Evolutionary conservation across 352 stramenopile species (phyloP), one percentile per base, ranked within the genome.

Genomic region (Blastocystis sp.): DNA sequence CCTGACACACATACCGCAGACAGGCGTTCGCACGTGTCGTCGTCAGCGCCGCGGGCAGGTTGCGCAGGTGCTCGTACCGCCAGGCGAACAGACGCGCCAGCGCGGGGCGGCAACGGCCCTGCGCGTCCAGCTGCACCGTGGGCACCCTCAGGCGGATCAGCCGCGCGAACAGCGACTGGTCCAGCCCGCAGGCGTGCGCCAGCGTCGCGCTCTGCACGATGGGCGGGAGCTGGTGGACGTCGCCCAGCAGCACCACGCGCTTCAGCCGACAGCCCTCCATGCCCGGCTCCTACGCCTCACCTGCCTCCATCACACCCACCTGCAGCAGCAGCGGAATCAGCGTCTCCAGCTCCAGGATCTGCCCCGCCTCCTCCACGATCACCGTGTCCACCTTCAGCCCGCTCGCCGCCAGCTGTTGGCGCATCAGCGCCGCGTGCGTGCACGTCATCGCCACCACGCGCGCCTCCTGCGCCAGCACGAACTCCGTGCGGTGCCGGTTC

Each of bases 91-190:
- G 90, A 48, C 92, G 90, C 11, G 94, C 94, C 69, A 98, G 92
- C 80, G 94, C 92, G 21, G 93, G 90, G 38, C 95, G 90, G 69
- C 38, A 81, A 7, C 71, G 91, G 6, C 95, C 96, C 92, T 98
- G 95, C 43, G 92, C 92, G 64, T 98, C 92, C 24, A 98, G 93
- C 87, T 94, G 90, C 89, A 98, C 91, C n/a, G 90, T 91, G 38
- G 95, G 95, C 11, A 97, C 95, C 54, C 95, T 95, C 61, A 98
- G 92, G 70, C 94, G 92, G 43, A 98, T 92, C 62, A 98, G 89
- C 21, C 96, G 94, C 34, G 94, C 90, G 91, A 99, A 98, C 14
- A 98, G 89, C 89, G 94, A 98, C 91, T 98, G 94, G 89, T 98
- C 94, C 21, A 98, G 93, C 45, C 94, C 92, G 48, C 92, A 94